Conservation (phyloP, 2,329 filamentous ascomycete species). For the Fusarium xylarioides region DNA sequence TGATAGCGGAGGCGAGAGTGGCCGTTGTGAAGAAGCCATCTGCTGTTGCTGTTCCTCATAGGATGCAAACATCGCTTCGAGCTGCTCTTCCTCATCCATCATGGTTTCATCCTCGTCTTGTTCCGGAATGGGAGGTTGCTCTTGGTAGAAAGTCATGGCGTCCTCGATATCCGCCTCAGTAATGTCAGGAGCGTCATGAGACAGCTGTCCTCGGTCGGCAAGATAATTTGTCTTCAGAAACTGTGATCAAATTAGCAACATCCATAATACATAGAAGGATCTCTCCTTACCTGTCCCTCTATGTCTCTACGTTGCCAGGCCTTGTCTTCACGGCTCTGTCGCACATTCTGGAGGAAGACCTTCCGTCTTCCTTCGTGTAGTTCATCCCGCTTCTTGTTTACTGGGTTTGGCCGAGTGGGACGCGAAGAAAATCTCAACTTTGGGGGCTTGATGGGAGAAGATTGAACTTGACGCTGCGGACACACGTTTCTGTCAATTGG, state of each 20-base stretch:
- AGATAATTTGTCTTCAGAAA: constrained; percentile 50
- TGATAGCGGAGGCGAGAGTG: constrained; percentile 50
- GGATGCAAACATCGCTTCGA: constrained; percentile 65
- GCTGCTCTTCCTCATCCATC: constrained; percentile 66
- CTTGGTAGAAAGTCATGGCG: constrained; percentile 50
- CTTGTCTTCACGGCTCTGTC: constrained; percentile 67
- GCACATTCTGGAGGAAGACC: constrained; percentile 74
- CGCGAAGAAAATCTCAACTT: constrained; percentile 64
- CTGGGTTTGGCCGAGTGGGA: constrained; percentile 68
- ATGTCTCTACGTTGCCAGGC: constrained; percentile 69
- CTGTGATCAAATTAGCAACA: constrained; percentile 34
- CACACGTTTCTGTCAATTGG: constrained; percentile 54
- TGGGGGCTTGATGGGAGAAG: constrained; percentile 54
- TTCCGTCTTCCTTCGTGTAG: constrained; percentile 70
- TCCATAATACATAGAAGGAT: not conserved
- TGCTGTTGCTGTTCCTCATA: constrained; percentile 50
- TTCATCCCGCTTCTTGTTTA: constrained; percentile 68
- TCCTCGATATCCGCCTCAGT: constrained; percentile 64
- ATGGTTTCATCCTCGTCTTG: constrained; percentile 58
- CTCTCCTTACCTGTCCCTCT: constrained; percentile 59
- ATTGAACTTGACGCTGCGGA: constrained; percentile 54
- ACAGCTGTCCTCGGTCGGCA: constrained; percentile 45
- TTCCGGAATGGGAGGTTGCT: constrained; percentile 30
- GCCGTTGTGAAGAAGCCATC: constrained; percentile 34
- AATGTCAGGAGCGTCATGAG: constrained; percentile 50